These are phyloP conservation scores for Pestalotiopsis sp. DNA, from an alignment of 2,329 filamentous ascomycete species.

Conservation along the genomic window DNA sequence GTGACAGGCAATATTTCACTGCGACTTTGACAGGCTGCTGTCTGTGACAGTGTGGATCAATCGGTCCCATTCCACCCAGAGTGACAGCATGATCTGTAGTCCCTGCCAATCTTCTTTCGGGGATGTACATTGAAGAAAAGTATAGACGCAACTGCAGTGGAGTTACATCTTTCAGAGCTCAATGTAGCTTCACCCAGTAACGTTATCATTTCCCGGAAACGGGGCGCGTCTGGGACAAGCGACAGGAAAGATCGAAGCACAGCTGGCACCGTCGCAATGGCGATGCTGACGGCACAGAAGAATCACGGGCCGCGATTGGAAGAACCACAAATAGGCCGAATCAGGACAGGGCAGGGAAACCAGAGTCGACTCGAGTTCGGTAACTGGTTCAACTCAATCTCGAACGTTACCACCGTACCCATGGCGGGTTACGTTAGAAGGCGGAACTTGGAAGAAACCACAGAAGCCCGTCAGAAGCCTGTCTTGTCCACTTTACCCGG, in stretches of 20 bases:
- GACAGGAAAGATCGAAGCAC: neutral
- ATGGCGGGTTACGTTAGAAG: neutral
- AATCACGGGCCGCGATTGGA: neutral
- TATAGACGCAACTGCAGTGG: neutral
- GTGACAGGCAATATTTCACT: neutral
- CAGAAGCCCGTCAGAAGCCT: neutral
- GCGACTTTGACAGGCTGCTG: no score
- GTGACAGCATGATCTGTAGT: neutral
- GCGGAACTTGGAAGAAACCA: neutral
- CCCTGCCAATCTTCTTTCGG: neutral
- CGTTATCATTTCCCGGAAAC: constrained; percentile 6
- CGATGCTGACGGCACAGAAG: neutral
- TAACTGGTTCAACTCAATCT: neutral
- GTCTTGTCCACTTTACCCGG: neutral
- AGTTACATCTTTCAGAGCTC: neutral
- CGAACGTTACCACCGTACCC: neutral
- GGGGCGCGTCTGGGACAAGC: neutral
- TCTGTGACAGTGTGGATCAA: no score
- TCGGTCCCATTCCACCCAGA: no score
- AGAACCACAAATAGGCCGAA: neutral
- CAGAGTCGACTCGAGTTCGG: neutral
- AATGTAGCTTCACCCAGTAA: neutral
- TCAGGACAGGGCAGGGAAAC: no score
- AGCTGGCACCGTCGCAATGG: neutral
- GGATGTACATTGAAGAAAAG: neutral